These are phyloP conservation scores for Ophiostoma sp. DNA, from an alignment of 2,329 filamentous ascomycete genomes.

Conservation along the genomic window DNA sequence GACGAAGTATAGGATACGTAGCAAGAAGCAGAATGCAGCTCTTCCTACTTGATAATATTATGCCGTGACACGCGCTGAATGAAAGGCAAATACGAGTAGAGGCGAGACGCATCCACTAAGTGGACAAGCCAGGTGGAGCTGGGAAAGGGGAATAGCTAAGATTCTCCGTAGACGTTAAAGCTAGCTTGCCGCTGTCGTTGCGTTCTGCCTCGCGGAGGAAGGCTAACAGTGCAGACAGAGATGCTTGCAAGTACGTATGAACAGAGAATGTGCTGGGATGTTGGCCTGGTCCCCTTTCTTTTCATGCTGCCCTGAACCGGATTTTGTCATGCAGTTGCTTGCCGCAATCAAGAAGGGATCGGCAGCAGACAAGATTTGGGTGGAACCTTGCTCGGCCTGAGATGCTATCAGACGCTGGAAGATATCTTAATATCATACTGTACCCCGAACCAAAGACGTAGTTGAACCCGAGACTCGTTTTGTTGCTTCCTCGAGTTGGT, in stretches of 20 bases:
- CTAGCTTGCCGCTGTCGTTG: not conserved
- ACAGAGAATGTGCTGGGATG: not conserved
- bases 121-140: not conserved
- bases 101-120: constrained; percentile 4
- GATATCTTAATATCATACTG: not conserved
- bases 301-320: constrained; percentile 3
- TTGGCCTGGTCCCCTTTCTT: not conserved
- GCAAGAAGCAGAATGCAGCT: no score
- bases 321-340: constrained; percentile 6
- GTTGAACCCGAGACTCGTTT: constrained; percentile 5
- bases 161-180: not conserved
- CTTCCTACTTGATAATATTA: not conserved
- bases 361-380: not conserved
- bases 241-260: not conserved
- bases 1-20: not conserved
- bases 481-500: not conserved
- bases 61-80: not conserved
- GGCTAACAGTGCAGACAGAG: not conserved
- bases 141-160: not conserved
- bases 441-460: not conserved
- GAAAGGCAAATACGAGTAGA: not conserved
- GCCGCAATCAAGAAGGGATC: constrained; percentile 7
- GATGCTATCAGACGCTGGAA: constrained; percentile 1
- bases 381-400: not conserved
- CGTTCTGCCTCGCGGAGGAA: not conserved